These are phyloP conservation scores for Trypanosoma conorhini DNA, from an alignment of 208 protist genomes.

Conservation along the genomic window DNA sequence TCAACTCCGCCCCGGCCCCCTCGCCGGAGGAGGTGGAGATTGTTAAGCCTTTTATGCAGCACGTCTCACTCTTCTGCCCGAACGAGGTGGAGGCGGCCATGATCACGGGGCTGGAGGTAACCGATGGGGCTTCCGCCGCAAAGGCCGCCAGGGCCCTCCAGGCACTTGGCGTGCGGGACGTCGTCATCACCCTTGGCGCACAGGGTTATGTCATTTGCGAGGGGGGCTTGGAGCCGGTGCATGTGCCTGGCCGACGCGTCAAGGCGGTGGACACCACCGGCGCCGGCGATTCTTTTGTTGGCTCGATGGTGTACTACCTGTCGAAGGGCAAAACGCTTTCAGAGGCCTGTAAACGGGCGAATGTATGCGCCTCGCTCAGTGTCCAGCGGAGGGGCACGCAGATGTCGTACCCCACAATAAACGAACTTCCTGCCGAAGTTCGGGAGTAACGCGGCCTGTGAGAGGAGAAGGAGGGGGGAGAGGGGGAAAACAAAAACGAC, in stretches of 20 bases:
- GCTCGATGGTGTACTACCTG: slow-evolving; percentile 90
- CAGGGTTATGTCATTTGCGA: slow-evolving; percentile 78
- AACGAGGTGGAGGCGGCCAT: slow-evolving; percentile 93
- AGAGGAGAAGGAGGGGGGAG: no score
- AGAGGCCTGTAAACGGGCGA: slow-evolving; percentile 77
- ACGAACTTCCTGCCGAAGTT: slow-evolving; percentile 60
- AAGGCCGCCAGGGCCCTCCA: slow-evolving; percentile 64
- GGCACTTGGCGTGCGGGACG: slow-evolving; percentile 60
- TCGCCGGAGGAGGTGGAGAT: slow-evolving; percentile 55
- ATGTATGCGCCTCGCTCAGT: slow-evolving; percentile 82
- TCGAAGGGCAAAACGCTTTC: slow-evolving; percentile 62
- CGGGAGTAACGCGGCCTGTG: slow-evolving; percentile 10
- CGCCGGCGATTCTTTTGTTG: slow-evolving; percentile 94
- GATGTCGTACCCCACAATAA: slow-evolving; percentile 70
- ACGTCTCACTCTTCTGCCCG: slow-evolving; percentile 89
- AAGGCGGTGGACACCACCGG: slow-evolving; percentile 94
- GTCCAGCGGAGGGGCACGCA: slow-evolving; percentile 93
- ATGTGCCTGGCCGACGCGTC: slow-evolving; percentile 58
- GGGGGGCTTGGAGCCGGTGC: slow-evolving; percentile 36
- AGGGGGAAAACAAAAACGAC: neutral
- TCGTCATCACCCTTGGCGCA: slow-evolving; percentile 91
- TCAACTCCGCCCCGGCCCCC: slow-evolving; percentile 92
- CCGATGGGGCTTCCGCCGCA: slow-evolving; percentile 52
- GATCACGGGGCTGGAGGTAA: slow-evolving; percentile 81
- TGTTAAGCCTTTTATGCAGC: slow-evolving; percentile 75